These are phyloP conservation scores for Suillus subluteus DNA, from an alignment of 768 basidiomycete genomes.

Conservation along the genomic window DNA sequence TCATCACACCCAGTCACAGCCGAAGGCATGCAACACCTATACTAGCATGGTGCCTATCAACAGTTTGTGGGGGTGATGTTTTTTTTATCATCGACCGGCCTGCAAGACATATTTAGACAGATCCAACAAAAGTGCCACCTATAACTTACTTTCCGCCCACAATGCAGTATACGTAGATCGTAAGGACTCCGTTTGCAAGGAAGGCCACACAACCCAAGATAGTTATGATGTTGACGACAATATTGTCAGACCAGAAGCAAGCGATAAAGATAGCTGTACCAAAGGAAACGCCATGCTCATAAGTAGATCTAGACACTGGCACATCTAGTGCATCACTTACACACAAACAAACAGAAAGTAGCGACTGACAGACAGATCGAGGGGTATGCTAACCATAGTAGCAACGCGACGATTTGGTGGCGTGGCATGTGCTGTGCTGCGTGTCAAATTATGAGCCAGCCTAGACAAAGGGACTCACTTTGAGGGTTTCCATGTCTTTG, in stretches of 20 bases:
- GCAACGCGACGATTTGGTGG: not conserved
- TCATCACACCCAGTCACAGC: not conserved
- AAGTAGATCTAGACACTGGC: not conserved
- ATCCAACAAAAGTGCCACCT: too few species aligned
- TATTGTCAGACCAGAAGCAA: not conserved
- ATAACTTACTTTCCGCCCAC: not conserved
- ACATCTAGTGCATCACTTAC: not conserved
- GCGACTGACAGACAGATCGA: slow-evolving; percentile 2
- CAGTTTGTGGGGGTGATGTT: not conserved
- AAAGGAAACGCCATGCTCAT: not conserved
- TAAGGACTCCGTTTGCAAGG: not conserved
- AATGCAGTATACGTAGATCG: not conserved
- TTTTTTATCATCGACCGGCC: not conserved
- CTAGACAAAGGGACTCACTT: not conserved
- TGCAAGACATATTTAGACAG: not conserved
- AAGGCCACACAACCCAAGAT: not conserved
- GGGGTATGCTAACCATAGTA: slow-evolving; percentile 5
- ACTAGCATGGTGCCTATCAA: not conserved
- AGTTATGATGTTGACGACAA: not conserved
- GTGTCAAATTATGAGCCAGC: not conserved
- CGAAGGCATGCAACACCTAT: not conserved
- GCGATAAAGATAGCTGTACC: slow-evolving; percentile 2
- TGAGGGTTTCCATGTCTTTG: slow-evolving; percentile 2
- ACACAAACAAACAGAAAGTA: slow-evolving; percentile 1
- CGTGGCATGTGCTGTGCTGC: not conserved